Conservation (phyloP, 164 flowering plant species). For the Echeveria elegans region DNA sequence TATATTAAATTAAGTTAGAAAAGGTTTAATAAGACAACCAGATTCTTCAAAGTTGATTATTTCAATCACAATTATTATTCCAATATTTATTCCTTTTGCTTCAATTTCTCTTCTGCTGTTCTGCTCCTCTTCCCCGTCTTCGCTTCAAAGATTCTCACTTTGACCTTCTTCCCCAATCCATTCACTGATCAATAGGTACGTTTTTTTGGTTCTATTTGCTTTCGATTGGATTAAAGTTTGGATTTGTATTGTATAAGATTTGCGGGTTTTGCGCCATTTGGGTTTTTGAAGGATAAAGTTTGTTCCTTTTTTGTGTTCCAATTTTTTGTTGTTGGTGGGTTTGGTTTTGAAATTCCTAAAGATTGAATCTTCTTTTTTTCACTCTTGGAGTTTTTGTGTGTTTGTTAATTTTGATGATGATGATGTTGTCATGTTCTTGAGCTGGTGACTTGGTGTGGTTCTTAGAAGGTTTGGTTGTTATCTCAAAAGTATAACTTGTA, state of each 20-base stretch:
- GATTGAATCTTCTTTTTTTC: too few species aligned
- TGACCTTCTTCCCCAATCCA: background rate
- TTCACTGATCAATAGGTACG: background rate
- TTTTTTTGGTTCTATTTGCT: background rate
- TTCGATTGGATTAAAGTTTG: background rate
- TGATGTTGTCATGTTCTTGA: too few species aligned
- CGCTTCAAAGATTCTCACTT: background rate
- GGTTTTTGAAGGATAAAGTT: background rate
- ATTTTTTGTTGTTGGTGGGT: background rate
- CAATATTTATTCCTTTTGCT: background rate
- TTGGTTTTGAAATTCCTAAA: background rate
- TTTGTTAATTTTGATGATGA: background rate
- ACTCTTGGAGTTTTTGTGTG: background rate
- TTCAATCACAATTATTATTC: background rate
- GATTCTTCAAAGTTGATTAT: background rate
- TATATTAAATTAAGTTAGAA: too few species aligned
- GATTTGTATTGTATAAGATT: background rate
- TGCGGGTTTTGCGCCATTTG: background rate
- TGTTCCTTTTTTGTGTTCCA: background rate
- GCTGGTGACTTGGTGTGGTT: background rate
- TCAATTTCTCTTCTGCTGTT: too few species aligned
- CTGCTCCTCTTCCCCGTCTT: background rate
- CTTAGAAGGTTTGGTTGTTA: background rate
- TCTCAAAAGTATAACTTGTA: background rate
- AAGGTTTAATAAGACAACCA: too few species aligned